Base-by-base conservation (phyloP, 164 flowering plant genomes). In the Aristolochia contorta region DNA sequence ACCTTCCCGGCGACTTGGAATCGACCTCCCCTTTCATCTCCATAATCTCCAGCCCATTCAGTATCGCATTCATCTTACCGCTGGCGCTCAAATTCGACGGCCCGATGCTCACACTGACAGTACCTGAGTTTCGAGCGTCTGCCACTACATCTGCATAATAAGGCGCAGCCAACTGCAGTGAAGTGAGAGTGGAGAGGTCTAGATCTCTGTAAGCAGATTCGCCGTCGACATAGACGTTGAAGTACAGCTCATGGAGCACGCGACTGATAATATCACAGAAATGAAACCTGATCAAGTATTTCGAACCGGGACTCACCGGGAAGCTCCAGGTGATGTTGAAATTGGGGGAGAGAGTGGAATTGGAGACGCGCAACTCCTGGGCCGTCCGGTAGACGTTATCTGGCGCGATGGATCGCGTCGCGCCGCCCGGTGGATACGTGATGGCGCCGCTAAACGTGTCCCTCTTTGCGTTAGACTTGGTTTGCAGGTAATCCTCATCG, bases 41-140 rank as follows among this genome's bases (percentile, higher is more conserved):
- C 96, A 87, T 78, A 54, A 90, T 83, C 84, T 91, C 97, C 15
- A 82, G 82, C 24, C 97, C 97, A 69, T 91, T 91, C 61, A 88
- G 66, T 37, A 91, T 79, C 43, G 91, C 97, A 69, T 87, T 87
- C 13, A n/a, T 23, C 12, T 41, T 49, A 16, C 32, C 14, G 30
- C 7, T 25, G 25, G 8, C 25, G 18, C 43, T 79, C 30, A 1
- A 27, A 22, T 59, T 75, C 12, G 85, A 81, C 2, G 91, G 90
- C 13, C 89, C 93, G 46, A 87, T 79, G 64, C 87, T 83, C 7
- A 86, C 64, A 15, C 68, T 52, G 2, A 64, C 16, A 1, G 13
- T 14, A 21, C 80, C 81, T 0, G 75, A 64, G 56, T 57, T 51
- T 56, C 69, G 79, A 4, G 80, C 65, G 32, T 75, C 74, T 9